A percentile compares a stretch with the other conserved stretches of the same genome.
phyloP scores from a whole-genome alignment of 1,284 basidiomycete genomes.

The Sporisorium reilianum region DNA sequence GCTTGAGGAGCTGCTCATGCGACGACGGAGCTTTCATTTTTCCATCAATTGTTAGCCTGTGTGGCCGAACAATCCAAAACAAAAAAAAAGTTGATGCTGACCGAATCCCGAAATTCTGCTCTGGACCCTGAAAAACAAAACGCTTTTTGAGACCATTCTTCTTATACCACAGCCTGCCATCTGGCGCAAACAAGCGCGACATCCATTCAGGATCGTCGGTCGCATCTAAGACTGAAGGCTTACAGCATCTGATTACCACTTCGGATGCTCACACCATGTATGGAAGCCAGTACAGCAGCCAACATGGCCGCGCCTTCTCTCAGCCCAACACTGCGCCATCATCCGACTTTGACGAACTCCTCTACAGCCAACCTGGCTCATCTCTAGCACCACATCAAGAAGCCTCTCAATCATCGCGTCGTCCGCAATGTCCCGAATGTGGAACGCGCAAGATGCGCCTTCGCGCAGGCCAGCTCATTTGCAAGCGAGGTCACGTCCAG shows the following conservation, averaged over 20 bases:
- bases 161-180: no score
- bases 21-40: neutral
- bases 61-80: neutral
- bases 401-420: conserved; percentile 20
- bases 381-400: conserved; percentile 16
- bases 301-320: conserved; percentile 19
- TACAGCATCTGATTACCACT: no score
- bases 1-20: no score
- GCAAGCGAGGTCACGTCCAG: conserved; percentile 55
- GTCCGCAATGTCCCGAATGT: conserved; percentile 47
- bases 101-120: conserved; percentile 6
- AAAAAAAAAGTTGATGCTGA: neutral
- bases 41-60: neutral
- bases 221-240: no score
- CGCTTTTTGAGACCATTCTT: neutral
- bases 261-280: conserved; percentile 22
- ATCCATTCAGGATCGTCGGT: no score
- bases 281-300: conserved; percentile 18
- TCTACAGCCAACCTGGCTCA: conserved; percentile 27
- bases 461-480: conserved; percentile 49
- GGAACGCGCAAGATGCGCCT: conserved; percentile 50
- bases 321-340: conserved; percentile 34
- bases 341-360: conserved; percentile 40
- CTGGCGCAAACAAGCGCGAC: no score
- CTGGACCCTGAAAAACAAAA: conserved; percentile 15